These are phyloP conservation scores for Guyanaporus albipodus DNA, from an alignment of 768 basidiomycete genomes.

Conservation along the genomic window DNA sequence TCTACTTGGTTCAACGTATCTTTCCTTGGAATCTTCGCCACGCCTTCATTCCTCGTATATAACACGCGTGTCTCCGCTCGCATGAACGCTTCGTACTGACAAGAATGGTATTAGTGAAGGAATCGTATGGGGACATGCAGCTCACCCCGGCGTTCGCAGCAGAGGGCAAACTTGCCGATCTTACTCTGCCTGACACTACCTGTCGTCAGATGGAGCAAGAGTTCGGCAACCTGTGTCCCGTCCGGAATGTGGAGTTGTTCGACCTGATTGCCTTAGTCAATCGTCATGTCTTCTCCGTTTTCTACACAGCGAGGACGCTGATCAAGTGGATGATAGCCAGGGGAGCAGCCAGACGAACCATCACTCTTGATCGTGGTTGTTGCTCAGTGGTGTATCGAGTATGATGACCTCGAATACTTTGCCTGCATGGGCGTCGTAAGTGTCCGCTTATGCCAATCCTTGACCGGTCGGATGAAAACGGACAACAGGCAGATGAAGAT, in stretches of 20 bases:
- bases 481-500: background rate
- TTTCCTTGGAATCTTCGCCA: background rate
- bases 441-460: background rate
- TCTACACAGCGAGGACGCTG: background rate
- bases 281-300: background rate
- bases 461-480: background rate
- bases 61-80: background rate
- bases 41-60: background rate
- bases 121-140: background rate
- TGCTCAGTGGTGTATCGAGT: slow-evolving; percentile 1
- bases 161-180: background rate
- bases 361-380: slow-evolving; percentile 1
- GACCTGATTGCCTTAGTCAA: slow-evolving; percentile 2
- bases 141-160: background rate
- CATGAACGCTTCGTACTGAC: no score
- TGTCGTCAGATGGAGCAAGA: background rate
- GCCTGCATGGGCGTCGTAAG: background rate
- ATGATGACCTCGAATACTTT: slow-evolving; percentile 5
- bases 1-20: slow-evolving; percentile 5
- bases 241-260: background rate
- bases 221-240: no score
- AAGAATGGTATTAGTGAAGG: background rate
- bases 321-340: background rate
- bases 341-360: background rate
- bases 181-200: background rate